Base-by-base conservation (phyloP, 2,329 filamentous ascomycete genomes). In the Phyllosticta citribraziliensis region DNA sequence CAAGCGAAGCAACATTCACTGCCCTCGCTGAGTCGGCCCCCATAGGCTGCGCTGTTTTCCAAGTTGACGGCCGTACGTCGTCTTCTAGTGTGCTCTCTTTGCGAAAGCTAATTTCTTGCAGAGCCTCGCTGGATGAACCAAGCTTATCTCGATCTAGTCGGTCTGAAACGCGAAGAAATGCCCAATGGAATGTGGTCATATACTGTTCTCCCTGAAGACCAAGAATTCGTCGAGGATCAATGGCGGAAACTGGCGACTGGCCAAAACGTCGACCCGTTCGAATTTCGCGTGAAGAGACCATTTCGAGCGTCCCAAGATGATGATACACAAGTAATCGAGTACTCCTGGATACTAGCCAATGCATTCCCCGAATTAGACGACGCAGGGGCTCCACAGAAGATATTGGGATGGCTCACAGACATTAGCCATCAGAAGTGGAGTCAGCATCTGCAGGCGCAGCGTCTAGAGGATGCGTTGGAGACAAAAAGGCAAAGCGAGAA, bases 401-500 rank as follows among this genome's bases (percentile, higher is more conserved):
- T 74, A 1, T 66, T 72, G 61, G 69, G 69, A 8, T 73, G 71
- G 68, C 63, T 73, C 4, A 69, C 67, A 3, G 70, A 74, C 30
- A 71, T 73, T 9, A 70, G 68, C 2, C 66, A 70, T 58, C 65
- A 69, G 11, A 73, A 73, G 52, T 70, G 69, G 57, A 67, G 65
- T 2, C 70, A 73, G 40, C 63, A 65, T 19, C 52, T 73, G 9
- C 62, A 71, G 6, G 61, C 67, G 3, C 66, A 68, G 57, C 65
- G 69, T 24, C 66, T 73, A 1, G 66, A 74, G 52, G 72, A 75
- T 55, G 73, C 71, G 2, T 62, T 73, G 12, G 72, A 74, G 62
- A 68, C 68, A 10, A 75, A 74, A 56, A 63, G 70, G 20, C 68
- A 71, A 54, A 72, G 68, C 1, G 71, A 74, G 61, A 71, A 71